Conservation (phyloP, 805 yeast genomes). For the Kuraishia capsulata region DNA sequence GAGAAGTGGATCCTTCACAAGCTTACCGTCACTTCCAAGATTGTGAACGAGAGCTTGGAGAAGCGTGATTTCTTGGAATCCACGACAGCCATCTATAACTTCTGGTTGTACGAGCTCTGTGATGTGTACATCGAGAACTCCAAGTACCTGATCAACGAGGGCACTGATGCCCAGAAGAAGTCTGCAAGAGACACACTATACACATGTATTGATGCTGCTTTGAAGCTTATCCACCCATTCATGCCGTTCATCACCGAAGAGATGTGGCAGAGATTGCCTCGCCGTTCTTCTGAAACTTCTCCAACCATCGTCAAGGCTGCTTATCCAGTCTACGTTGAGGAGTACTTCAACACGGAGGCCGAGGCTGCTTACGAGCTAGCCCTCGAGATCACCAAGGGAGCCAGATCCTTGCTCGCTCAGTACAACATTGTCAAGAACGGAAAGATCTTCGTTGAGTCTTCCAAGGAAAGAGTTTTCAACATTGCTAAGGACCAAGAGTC, state of each 20-base stretch:
- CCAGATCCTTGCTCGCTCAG: conserved; percentile 88
- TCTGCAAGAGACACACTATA: conserved; percentile 93
- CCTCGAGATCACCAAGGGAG: conserved; percentile 78
- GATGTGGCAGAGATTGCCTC: conserved; percentile 98
- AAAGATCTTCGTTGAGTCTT: conserved; percentile 72
- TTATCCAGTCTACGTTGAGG: conserved; percentile 60
- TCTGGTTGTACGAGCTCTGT: conserved; percentile 92
- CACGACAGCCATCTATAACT: conserved; percentile 80
- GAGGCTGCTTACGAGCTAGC: conserved; percentile 74
- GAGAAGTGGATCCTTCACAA: conserved; percentile 96
- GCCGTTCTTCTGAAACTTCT: conserved; percentile 63
- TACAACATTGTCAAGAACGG: conserved; percentile 85
- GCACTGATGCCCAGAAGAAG: conserved; percentile 71
- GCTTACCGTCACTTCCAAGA: conserved; percentile 60
- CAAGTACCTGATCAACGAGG: conserved; percentile 85
- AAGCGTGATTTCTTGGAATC: conserved; percentile 83
- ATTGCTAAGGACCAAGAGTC: conserved; percentile 65
- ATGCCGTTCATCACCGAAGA: conserved; percentile 98
- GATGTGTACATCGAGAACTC: conserved; percentile 98
- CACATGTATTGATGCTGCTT: conserved; percentile 86
- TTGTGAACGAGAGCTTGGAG: conserved; percentile 60
- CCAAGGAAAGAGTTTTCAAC: conserved; percentile 33
- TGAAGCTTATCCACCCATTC: conserved; percentile 91
- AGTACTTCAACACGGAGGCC: conserved; percentile 57
- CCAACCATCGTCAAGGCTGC: conserved; percentile 68